Base-by-base conservation (phyloP, 1,284 basidiomycete species). In the Wallemia mellicola region DNA sequence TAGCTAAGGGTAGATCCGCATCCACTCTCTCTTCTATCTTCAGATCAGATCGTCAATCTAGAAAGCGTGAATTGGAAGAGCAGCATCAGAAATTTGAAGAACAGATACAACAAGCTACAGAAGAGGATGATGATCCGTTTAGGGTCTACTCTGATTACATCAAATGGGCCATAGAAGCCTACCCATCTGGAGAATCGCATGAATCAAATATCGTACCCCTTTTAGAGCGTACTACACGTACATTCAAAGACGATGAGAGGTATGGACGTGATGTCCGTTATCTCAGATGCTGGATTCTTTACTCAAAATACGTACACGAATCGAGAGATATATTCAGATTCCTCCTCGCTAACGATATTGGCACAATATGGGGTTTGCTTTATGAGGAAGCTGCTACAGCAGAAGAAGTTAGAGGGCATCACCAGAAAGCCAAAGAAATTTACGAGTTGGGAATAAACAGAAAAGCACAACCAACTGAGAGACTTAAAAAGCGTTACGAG, bases 251-350 rank as follows among this genome's bases (percentile, higher is more conserved):
- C 26, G 86, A 91, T 65, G 73, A 76, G 28, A 73, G 80, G 27
- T 96, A 92, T 71, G 79, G 79, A 65, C 80, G 81, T 63, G 91
- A 96, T 72, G 71, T 84, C 60, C 77, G 91, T 38, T 94, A 95
- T 69, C 75, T 95, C 58, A 84, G 83, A 68, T 71, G 92, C 28
- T 94, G 89, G 89, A 77, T 80, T 19, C 73, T 82, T 61, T 88
- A 88, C 67, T 80, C 85, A 1, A 76, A 77, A 57, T 76, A 79
- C 63, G 75, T 83, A 54, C 73, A 75, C 61, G 67, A 67, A 58
- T 78, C 79, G 60, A 69, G 59, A 72, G 76, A 86, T 65, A 77
- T 87, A 61, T 87, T 82, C 70, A 73, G 78, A 27, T 82, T 82
- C 67, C 71, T 92, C 59, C 73, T 87, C 61, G 79, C 79, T 56